phyloP scores from a whole-genome alignment of 192 early-diverging fungal species.

The Jimgerdemannia lactiflua region DNA sequence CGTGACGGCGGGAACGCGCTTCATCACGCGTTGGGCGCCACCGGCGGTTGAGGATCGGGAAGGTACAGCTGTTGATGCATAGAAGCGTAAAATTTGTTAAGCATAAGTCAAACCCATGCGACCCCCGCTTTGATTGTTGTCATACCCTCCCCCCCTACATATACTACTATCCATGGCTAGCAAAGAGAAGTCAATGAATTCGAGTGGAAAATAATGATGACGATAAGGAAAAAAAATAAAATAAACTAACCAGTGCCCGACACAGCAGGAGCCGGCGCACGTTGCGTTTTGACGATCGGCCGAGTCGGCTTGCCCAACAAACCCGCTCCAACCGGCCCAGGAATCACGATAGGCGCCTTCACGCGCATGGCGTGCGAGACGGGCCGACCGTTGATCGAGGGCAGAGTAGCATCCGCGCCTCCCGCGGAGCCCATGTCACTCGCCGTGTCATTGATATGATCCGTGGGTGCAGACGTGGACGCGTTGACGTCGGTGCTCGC shows the following conservation, averaged over 20 bases:
- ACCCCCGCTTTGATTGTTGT: no score
- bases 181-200: no score
- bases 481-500: background rate
- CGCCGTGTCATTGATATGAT: background rate
- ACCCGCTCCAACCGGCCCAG: background rate
- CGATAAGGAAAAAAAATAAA: background rate
- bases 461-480: background rate
- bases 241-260: background rate
- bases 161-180: no score
- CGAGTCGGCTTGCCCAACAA: background rate
- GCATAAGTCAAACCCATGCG: no score
- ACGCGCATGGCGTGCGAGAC: background rate
- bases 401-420: background rate
- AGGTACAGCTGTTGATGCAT: background rate
- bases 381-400: background rate
- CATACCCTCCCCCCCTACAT: no score
- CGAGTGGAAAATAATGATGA: no score
- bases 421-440: background rate
- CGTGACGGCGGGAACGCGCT: background rate
- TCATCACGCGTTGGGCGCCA: background rate
- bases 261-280: no score
- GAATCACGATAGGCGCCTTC: background rate
- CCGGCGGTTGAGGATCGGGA: background rate
- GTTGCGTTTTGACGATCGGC: background rate
- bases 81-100: background rate